Conservation (phyloP, 1,284 basidiomycete genomes). For the Phellopilus nigrolimitatus region DNA sequence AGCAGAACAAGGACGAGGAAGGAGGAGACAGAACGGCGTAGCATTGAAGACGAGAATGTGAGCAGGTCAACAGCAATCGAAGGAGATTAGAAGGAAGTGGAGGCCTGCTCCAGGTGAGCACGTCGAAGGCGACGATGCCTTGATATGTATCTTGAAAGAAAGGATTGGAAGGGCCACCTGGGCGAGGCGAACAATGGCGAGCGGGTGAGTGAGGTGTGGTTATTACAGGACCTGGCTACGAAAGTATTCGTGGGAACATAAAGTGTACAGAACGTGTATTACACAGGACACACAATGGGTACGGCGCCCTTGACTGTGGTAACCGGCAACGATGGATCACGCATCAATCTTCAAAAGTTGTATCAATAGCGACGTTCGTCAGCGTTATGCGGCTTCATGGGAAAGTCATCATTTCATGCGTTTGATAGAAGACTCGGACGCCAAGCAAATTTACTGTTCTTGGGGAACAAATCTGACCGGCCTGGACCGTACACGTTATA, state of each 20-base stretch:
- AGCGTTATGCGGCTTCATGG: neutral
- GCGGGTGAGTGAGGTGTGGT: conserved; percentile 18
- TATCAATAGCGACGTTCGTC: neutral
- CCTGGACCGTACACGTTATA: too few relatives aligned
- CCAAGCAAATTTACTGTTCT: too few relatives aligned
- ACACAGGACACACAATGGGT: neutral
- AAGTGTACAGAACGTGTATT: neutral
- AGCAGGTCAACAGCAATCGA: conserved; percentile 20
- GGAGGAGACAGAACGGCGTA: conserved; percentile 25
- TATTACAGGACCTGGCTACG: neutral
- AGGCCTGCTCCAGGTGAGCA: conserved; percentile 54
- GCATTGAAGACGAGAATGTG: conserved; percentile 30
- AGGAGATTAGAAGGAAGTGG: conserved; percentile 28
- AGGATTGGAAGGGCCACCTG: conserved; percentile 54
- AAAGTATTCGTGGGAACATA: conserved; percentile 9
- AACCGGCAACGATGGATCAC: neutral
- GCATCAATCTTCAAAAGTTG: neutral
- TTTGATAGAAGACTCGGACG: too few relatives aligned
- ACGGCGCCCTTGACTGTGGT: conserved; percentile 5
- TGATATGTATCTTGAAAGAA: conserved; percentile 26
- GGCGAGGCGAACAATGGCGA: conserved; percentile 35
- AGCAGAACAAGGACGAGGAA: conserved; percentile 13
- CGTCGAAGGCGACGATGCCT: conserved; percentile 29
- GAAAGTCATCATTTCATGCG: neutral
- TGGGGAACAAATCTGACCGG: too few relatives aligned